Evolutionary conservation across 192 early-diverging fungal species (phyloP), one percentile per base, ranked within the genome.

Genomic region (Mortierella antarctica): DNA sequence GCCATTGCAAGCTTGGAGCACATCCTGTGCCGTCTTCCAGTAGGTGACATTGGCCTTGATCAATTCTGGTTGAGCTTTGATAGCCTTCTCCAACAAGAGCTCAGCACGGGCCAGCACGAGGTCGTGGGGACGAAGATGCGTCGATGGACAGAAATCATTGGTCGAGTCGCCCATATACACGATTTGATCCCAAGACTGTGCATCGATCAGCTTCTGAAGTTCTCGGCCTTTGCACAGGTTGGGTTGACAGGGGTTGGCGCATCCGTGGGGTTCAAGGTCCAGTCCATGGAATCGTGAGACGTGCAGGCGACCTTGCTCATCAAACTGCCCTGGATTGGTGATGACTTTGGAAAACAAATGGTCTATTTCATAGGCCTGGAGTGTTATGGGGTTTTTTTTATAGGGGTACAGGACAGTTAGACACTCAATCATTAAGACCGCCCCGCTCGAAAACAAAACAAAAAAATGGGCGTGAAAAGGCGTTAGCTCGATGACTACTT

Each of bases 191-290:
- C 79, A 84, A 4, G 44, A 2, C 14, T 70, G 51, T 47, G 67
- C 53, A 53, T 83, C 69, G n/a, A 74, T 82, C 46, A 74, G n/a
- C 31, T 74, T 74, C 53, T 82, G 80, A 31, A 74, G 41, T 15
- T 71, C 69, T 11, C 68, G 62, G 70, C 91, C 91, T 83, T 92
- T 92, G 49, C 91, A 92, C 20, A 92, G 82, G 62, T 92, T 92
- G 8, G 79, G 65, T 14, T 86, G 71, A 54, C 91, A 92, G 50
- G 82, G 73, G 47, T 86, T 74, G 18, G 69, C 64, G 66, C 89
- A 91, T 45, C 61, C 47, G 65, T 90, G 90, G 23, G 85, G 88
- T 9, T 66, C 57, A 42, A 65, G 67, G 11, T 79, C 72, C 5
- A 72, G 51, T 0, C 68, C 60, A 13, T 84, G 84, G 44, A 83